A percentile compares a stretch with the other conserved stretches of the same genome.
These are phyloP conservation scores for Coniochaeta ligniaria DNA, from an alignment of 2,329 filamentous ascomycete species.

Conservation along the genomic window DNA sequence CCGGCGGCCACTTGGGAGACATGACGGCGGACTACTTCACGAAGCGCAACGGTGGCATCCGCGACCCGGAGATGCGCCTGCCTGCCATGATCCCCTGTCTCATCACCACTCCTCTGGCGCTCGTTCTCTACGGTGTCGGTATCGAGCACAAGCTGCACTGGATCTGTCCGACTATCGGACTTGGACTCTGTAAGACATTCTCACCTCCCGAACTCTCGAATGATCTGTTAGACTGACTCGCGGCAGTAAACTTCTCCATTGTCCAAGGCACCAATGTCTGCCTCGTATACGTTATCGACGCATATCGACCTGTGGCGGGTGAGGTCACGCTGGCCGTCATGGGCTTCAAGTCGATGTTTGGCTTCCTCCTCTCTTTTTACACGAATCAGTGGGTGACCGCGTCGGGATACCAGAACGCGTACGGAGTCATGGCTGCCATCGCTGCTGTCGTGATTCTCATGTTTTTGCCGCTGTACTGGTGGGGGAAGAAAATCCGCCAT, in stretches of 20 bases:
- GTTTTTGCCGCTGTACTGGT: constrained; percentile 44
- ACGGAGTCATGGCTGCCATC: constrained; percentile 51
- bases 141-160: constrained; percentile 40
- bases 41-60: constrained; percentile 43
- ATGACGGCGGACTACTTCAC: constrained; percentile 41
- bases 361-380: constrained; percentile 53
- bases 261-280: constrained; percentile 48
- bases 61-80: constrained; percentile 55
- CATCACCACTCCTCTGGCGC: constrained; percentile 37
- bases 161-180: constrained; percentile 48
- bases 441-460: constrained; percentile 35
- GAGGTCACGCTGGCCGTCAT: constrained; percentile 46
- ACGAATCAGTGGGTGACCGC: constrained; percentile 50
- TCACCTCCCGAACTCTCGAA: neutral
- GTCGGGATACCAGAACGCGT: constrained; percentile 42
- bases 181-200: constrained; percentile 38
- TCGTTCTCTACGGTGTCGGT: constrained; percentile 40
- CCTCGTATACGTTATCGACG: constrained; percentile 50
- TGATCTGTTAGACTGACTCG: constrained; percentile 3
- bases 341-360: constrained; percentile 50
- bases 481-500: constrained; percentile 39
- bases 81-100: constrained; percentile 44
- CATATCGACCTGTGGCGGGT: constrained; percentile 49
- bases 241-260: constrained; percentile 45
- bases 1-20: constrained; percentile 41